Conservation (phyloP, 805 yeast genomes). For the Starmerella vaccinii region DNA sequence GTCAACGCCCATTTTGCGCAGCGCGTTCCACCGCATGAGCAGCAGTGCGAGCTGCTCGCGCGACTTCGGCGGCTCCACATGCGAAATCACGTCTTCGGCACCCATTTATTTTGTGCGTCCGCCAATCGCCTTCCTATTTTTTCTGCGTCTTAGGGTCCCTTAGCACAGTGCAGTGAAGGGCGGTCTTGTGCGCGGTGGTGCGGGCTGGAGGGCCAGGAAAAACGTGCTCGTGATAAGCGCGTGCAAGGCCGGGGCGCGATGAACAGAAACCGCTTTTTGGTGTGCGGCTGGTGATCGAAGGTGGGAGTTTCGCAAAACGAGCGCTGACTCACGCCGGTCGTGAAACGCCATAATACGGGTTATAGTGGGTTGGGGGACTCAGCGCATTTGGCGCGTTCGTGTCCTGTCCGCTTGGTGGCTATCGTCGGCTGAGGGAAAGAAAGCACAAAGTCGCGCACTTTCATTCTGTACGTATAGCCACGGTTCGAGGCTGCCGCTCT, state of each 20-base stretch:
- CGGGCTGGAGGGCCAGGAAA: not conserved
- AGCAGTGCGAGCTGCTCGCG: constrained; percentile 31
- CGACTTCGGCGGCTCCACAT: constrained; percentile 28
- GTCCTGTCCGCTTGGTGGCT: no score
- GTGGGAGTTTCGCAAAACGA: constrained; percentile 8
- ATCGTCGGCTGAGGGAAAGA: no score
- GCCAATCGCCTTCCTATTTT: constrained; percentile 6
- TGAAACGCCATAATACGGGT: not conserved
- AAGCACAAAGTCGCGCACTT: no score
- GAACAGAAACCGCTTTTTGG: constrained; percentile 2
- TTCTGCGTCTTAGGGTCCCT: not conserved
- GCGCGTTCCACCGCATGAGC: constrained; percentile 32
- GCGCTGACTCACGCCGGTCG: not conserved
- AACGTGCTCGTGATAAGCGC: constrained; percentile 1
- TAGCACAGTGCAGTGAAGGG: not conserved
- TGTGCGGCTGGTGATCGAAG: constrained; percentile 5
- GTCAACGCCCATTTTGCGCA: constrained; percentile 25
- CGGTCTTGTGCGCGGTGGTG: not conserved
- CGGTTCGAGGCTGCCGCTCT: no score
- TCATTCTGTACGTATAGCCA: no score
- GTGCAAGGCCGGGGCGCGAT: constrained; percentile 1
- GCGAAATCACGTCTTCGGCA: constrained; percentile 19
- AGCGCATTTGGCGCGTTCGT: no score
- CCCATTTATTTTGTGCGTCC: constrained; percentile 8
- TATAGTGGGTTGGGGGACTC: no score